These are phyloP conservation scores for Stemphylium beticola DNA, from an alignment of 2,329 filamentous ascomycete species.

Conservation along the genomic window DNA sequence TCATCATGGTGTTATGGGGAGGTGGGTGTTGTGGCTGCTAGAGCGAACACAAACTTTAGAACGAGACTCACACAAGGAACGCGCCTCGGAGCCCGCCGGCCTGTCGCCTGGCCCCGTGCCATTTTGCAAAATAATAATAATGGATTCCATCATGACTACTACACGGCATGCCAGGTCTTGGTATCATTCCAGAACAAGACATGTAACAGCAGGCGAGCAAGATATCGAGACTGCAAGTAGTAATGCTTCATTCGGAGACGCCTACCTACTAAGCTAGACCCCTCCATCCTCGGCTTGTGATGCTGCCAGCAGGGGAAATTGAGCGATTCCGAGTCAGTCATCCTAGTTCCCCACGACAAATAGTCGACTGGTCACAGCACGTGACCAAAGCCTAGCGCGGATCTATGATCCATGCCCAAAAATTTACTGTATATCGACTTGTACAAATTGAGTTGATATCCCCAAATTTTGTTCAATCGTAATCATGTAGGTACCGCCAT, in stretches of 20 bases:
- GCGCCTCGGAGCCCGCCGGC: constrained; percentile 21
- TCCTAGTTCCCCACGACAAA: background rate
- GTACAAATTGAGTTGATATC: background rate
- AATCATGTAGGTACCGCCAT: constrained; percentile 24
- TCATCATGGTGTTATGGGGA: constrained; percentile 33
- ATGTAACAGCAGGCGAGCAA: constrained; percentile 2
- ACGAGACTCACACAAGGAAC: constrained; percentile 11
- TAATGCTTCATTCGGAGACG: background rate
- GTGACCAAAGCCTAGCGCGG: constrained; percentile 8
- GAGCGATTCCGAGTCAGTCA: constrained; percentile 1
- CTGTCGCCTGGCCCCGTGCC: constrained; percentile 20
- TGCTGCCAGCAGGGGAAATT: constrained; percentile 9
- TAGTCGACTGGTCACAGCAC: background rate
- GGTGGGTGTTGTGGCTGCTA: constrained; percentile 18
- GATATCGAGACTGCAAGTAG: constrained; percentile 3
- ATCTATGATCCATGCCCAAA: constrained; percentile 9
- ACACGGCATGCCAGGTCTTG: background rate
- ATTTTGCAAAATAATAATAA: constrained; percentile 13
- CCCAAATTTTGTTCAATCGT: background rate
- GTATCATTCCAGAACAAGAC: background rate
- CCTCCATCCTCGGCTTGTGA: constrained; percentile 9
- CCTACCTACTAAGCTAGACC: background rate
- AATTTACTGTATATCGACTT: constrained; percentile 10
- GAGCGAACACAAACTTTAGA: constrained; percentile 15
- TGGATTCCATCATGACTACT: constrained; percentile 12